Base-by-base conservation (phyloP, 2,329 filamentous ascomycete species). In the Bipolaris cookei region DNA sequence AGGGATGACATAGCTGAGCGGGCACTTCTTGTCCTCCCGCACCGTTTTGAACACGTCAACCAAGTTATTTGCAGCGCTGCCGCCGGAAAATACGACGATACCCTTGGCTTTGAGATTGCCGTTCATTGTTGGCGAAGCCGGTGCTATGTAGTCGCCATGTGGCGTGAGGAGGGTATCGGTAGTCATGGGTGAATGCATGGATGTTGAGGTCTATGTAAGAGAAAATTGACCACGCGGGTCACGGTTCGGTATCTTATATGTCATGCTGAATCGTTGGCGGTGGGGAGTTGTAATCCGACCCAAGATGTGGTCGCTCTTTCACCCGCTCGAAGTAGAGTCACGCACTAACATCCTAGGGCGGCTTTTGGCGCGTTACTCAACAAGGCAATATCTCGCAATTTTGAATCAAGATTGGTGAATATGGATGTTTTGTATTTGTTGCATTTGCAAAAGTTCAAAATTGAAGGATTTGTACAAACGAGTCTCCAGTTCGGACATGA, bases 11-110 rank as follows among this genome's bases (percentile, higher is more conserved):
- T 96, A 96, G 77, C 86, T 91, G 39, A 96, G 79, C 2, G 84
- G 80, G 70, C 89, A 90, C 38, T 83, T 78, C 60, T 89, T 90
- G 66, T 83, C 88, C 61, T 87, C 77, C 25, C 80, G 76, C 4
- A 86, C 77, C 20, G 79, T 76, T 56, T 83, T 88, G 77, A 97
- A 97, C 10, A 97, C 90, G 74, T 97, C 94, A 38, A 97, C 94
- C 4, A 97, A 84, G 69, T 85, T 96, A 73, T 97, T 98, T 5
- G 94, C 92, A n/a, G 93, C 94, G 65, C 91, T 97, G 51, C 93
- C 93, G 37, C 92, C 92, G 0, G 92, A 96, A 76, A 97, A 95
- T 48, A 97, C 89, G 20, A 93, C 91, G 56, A 96, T 88, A 57
- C 88, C 88, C 63, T 76, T 75, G 6, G 69, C 52, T 53, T 71